Conservation (phyloP, 495 filamentous ascomycete species). For the Tuber borchii region DNA sequence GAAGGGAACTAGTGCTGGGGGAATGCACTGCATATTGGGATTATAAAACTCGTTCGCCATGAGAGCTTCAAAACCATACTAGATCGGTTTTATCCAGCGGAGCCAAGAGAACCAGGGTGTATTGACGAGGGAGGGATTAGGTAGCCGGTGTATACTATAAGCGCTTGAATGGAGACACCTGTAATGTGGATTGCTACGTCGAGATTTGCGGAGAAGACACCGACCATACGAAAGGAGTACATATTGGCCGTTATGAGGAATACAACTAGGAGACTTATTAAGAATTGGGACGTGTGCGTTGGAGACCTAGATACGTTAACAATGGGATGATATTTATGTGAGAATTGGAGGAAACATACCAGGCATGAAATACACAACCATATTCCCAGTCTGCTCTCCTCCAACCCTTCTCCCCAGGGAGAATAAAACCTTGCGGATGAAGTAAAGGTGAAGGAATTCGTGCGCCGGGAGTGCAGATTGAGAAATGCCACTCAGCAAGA, state of each 20-base stretch:
- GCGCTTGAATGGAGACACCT: constrained; percentile 56
- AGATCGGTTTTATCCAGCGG: constrained; percentile 65
- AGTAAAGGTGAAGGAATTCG: too few relatives aligned
- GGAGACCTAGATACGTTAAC: constrained; percentile 47
- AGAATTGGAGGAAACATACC: constrained; percentile 10
- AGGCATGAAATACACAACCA: constrained; percentile 74
- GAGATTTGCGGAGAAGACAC: constrained; percentile 56
- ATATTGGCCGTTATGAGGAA: constrained; percentile 65
- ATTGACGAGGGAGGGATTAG: constrained; percentile 65
- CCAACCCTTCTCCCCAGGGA: too few relatives aligned
- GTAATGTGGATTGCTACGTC: constrained; percentile 61
- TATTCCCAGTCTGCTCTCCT: too few relatives aligned
- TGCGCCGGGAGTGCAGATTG: too few relatives aligned
- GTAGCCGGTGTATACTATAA: constrained; percentile 71
- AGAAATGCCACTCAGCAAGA: constrained; percentile 75
- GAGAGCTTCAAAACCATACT: constrained; percentile 65
- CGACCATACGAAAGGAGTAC: constrained; percentile 71
- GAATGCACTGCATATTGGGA: constrained; percentile 44
- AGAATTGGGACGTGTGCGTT: constrained; percentile 69
- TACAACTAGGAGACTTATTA: constrained; percentile 61
- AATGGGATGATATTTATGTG: constrained; percentile 23
- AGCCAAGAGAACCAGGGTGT: constrained; percentile 81
- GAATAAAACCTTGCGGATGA: too few relatives aligned
- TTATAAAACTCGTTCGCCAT: constrained; percentile 64
- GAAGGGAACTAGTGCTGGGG: constrained; percentile 51